Evolutionary conservation across 2,329 filamentous ascomycete genomes (phyloP), one percentile per base, ranked within the genome.

Genomic region (Penicillium sp.): DNA sequence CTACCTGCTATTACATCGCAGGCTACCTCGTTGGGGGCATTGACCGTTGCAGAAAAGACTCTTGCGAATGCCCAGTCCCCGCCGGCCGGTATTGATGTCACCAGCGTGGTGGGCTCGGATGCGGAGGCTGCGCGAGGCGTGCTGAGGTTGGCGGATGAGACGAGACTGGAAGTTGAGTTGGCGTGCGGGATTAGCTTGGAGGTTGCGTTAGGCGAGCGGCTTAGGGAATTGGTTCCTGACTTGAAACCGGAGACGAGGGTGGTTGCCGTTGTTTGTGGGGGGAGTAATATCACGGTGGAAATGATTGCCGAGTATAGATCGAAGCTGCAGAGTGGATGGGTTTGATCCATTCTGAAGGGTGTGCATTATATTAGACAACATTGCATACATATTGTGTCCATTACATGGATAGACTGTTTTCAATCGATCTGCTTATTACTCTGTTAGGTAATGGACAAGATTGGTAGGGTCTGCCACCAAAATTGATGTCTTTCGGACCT

Each of bases 161-260:
- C 90, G 66, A 81, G 88, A 37, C 78, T 93, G 63, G 79, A 96
- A 63, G 90, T 96, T 5, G 93, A 97, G 79, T 80, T 88, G 35
- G 86, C 91, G 0, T 96, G 92, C 73, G 92, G 92, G 0, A 92
- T 93, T 4, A 89, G 88, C 52, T 76, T 96, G 17, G 90, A 75
- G 51, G 62, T 71, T 60, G 74, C 65, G 7, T 37, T 67, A n/a
- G 63, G 61, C 20, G 53, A 56, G 22, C 58, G 56, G 49, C 56
- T 76, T 51, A 71, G 62, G 56, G 63, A 72, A 37, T 61, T 61
- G 4, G 56, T 74, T 14, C 64, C 67, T 17, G 68, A 68, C 34
- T 57, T 76, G 7, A 62, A 28, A 14, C 66, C 67, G 5, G 67
- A 75, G 10, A 76, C 67, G 56, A 71, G 71, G 20, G 73, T 77